phyloP scores from a whole-genome alignment of 2,329 filamentous ascomycete genomes.

The Botrytis galanthina region DNA sequence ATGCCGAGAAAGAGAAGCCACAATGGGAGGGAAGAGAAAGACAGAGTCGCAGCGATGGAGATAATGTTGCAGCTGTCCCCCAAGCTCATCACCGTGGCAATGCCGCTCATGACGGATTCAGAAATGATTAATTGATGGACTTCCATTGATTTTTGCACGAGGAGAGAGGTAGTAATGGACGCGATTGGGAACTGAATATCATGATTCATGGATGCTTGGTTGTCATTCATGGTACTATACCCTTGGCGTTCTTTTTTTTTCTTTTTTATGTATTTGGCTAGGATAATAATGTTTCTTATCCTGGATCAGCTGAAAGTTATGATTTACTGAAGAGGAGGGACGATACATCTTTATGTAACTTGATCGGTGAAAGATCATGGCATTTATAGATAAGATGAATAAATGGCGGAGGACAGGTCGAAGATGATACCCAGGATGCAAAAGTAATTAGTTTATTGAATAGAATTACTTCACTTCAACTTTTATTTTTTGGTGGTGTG shows the following conservation, averaged over 20 bases:
- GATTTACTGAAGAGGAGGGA: not conserved
- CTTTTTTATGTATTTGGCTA: not conserved
- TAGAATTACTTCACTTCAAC: not conserved
- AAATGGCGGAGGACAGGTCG: not conserved
- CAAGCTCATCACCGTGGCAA: constrained; percentile 10
- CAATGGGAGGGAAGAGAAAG: constrained; percentile 7
- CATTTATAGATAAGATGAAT: not conserved
- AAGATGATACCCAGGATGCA: constrained; percentile 6
- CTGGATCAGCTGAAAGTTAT: not conserved
- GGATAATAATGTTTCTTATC: constrained; percentile 18
- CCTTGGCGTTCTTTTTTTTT: constrained; percentile 14
- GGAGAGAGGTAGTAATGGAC: constrained; percentile 2
- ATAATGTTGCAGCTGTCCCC: not conserved
- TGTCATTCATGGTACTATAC: constrained; percentile 14
- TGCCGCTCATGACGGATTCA: constrained; percentile 16
- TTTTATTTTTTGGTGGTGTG: not conserved
- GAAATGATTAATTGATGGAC: constrained; percentile 12
- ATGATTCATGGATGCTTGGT: constrained; percentile 10
- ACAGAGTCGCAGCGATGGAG: not conserved
- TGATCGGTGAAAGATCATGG: not conserved
- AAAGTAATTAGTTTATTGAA: not conserved
- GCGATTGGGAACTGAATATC: constrained; percentile 1
- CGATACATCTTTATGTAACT: not conserved
- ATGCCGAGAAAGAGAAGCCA: constrained; percentile 19
- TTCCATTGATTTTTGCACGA: not conserved